Percentiles rank a stretch among this genome's conserved stretches.
Evolutionary conservation across 805 yeast species (phyloP).

Genomic region (Candida vaughaniae): DNA sequence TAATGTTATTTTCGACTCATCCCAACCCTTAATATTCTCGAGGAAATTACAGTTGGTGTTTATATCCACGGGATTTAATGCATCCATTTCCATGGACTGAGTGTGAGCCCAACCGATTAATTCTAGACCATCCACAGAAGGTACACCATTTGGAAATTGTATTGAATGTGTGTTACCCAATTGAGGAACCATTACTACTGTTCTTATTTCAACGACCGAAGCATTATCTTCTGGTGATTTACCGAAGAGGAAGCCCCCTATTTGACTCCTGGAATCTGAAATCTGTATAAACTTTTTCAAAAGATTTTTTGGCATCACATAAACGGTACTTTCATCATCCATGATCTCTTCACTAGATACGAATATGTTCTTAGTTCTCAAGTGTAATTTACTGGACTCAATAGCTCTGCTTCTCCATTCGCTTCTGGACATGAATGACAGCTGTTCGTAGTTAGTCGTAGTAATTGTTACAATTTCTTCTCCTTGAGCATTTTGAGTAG

Average conservation of each 20-base stretch:
- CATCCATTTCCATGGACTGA: slow-evolving; percentile 61
- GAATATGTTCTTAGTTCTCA: slow-evolving; percentile 69
- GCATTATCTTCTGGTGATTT: slow-evolving; percentile 68
- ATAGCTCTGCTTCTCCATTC: slow-evolving; percentile 92
- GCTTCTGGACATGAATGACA: slow-evolving; percentile 74
- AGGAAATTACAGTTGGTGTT: slow-evolving; percentile 51
- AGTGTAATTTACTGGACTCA: slow-evolving; percentile 66
- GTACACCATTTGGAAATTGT: slow-evolving; percentile 53
- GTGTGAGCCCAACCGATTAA: slow-evolving; percentile 96
- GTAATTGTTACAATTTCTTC: slow-evolving; percentile 95
- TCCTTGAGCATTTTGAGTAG: slow-evolving; percentile 89
- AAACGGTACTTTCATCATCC: slow-evolving; percentile 56
- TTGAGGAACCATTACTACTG: slow-evolving; percentile 84
- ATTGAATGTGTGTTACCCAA: slow-evolving; percentile 69
- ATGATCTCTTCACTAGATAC: slow-evolving; percentile 67
- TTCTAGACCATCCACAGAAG: slow-evolving; percentile 50
- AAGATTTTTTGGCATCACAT: slow-evolving; percentile 79
- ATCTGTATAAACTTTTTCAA: slow-evolving; percentile 74
- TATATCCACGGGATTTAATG: slow-evolving; percentile 70
- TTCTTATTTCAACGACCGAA: slow-evolving; percentile 73
- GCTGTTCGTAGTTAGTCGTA: slow-evolving; percentile 84
- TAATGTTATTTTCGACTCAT: slow-evolving; percentile 50
- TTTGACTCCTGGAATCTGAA: slow-evolving; percentile 76
- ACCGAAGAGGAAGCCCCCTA: slow-evolving; percentile 82
- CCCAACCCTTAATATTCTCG: slow-evolving; percentile 41